Evolutionary conservation across 495 filamentous ascomycete species (phyloP), one percentile per base, ranked within the genome.

Genomic region (Collariella sp.): DNA sequence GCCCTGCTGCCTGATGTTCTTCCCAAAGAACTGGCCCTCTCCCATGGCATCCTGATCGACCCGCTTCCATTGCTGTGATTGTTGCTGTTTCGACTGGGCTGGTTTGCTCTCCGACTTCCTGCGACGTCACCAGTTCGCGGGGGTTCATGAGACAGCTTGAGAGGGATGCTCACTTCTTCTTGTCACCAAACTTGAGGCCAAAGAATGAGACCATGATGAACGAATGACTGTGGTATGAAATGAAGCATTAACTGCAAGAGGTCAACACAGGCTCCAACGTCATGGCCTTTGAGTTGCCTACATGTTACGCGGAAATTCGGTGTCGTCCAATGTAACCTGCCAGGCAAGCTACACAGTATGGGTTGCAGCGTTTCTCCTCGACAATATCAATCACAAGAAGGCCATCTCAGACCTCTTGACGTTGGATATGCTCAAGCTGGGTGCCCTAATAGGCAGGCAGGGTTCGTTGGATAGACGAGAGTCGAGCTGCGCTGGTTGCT

Each of bases 141-240:
- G 34, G 5, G 42, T 20, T 45, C 36, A 24, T 23, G 20, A 29
- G 35, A 18, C 9, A 31, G 7, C 1, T 5, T 5, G n/a, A 7
- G 15, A 4, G 9, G 33, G 29, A 15, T 35, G 67, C 72, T 70
- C 60, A 77, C 73, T 75, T 77, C 63, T 77, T 77, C 61, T 71
- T 76, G 39, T 68, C 68, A 20, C 73, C 71, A 45, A 77, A 64
- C 60, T 70, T 73, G 57, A 75, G 65, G 46, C 74, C 74, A 57
- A 77, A 76, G 42, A 77, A 73, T 4, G 74, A 77, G 12, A 75
- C 72, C 74, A 77, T 77, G 40, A 11, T 73, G 64, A 56, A 55
- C 29, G 44, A 55, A 29, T 26, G 39, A 66, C 52, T 53, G 49
- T 46, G 31, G 20, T 42, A 40, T 50, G 46, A 18, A 48, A 23